Percentiles rank a stretch among this genome's conserved stretches.
These are phyloP conservation scores for Sarocladium kiliense DNA, from an alignment of 2,329 filamentous ascomycete species.

Conservation along the genomic window DNA sequence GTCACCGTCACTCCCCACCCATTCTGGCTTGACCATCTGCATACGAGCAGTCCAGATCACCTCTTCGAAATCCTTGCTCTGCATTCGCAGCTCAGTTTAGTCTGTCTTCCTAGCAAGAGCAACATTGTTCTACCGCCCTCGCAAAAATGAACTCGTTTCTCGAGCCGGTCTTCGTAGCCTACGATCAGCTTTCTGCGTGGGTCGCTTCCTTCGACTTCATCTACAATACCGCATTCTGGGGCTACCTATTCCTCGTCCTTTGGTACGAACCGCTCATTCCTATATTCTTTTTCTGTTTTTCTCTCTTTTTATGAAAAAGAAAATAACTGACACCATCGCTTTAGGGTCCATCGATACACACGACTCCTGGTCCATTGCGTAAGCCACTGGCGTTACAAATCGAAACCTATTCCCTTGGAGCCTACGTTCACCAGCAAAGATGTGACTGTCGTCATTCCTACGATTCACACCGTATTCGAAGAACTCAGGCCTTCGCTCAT, in stretches of 20 bases:
- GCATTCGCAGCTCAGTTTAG: no score
- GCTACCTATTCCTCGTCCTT: constrained; percentile 3
- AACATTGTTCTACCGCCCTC: no score
- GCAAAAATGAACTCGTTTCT: neutral
- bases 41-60: no score
- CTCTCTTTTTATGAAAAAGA: constrained; percentile 3
- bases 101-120: no score
- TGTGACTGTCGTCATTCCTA: constrained; percentile 91
- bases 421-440: constrained; percentile 76
- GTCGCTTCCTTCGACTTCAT: neutral
- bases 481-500: constrained; percentile 77
- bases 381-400: constrained; percentile 83
- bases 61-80: no score
- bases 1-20: no score
- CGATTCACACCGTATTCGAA: constrained; percentile 81
- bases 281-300: no score
- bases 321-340: constrained; percentile 14
- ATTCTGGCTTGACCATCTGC: no score
- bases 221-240: constrained; percentile 1
- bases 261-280: neutral
- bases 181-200: neutral
- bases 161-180: neutral
- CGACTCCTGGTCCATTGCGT: constrained; percentile 80
- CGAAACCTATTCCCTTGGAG: constrained; percentile 74
- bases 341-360: constrained; percentile 80